These are phyloP conservation scores for Setaria viridis DNA, from an alignment of 202 grass and related monocot species.

Conservation along the genomic window DNA sequence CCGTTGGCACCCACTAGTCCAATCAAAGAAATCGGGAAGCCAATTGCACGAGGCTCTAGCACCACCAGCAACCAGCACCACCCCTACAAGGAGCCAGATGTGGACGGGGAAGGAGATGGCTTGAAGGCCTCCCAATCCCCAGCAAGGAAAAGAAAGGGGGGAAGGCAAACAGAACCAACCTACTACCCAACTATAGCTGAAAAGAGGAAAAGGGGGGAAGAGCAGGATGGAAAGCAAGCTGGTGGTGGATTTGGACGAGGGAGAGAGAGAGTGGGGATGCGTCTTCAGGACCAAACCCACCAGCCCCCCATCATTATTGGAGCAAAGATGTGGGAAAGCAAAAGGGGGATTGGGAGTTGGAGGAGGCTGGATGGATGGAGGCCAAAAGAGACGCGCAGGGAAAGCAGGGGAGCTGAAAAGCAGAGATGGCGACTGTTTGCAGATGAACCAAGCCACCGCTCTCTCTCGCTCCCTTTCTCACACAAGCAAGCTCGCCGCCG, in stretches of 20 bases:
- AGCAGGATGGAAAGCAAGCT: conserved; percentile 32
- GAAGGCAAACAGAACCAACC: conserved; percentile 33
- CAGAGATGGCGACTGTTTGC: conserved; percentile 52
- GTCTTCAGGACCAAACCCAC: conserved; percentile 55
- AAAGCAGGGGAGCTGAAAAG: conserved; percentile 21
- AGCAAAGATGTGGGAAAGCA: conserved; percentile 54
- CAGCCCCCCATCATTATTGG: conserved; percentile 52
- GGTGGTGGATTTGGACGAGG: conserved; percentile 51
- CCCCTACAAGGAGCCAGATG: conserved; percentile 33
- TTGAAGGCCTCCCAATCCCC: conserved; percentile 60
- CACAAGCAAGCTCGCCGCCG: neutral
- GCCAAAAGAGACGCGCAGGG: conserved; percentile 44
- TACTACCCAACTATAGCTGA: conserved; percentile 38
- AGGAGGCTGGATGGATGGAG: neutral
- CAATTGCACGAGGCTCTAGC: conserved; percentile 14
- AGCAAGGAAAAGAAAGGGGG: conserved; percentile 44
- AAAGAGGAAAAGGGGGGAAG: conserved; percentile 28
- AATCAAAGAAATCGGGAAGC: conserved; percentile 47
- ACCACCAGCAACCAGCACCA: conserved; percentile 2
- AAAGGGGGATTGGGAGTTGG: conserved; percentile 40
- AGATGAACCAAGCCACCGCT: conserved; percentile 38
- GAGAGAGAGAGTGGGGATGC: conserved; percentile 34
- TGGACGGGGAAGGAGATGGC: conserved; percentile 42
- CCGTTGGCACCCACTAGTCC: neutral
- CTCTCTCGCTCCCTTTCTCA: neutral